These are phyloP conservation scores for Boehmeria nivea DNA, from an alignment of 306 rosid species.

Conservation along the genomic window DNA sequence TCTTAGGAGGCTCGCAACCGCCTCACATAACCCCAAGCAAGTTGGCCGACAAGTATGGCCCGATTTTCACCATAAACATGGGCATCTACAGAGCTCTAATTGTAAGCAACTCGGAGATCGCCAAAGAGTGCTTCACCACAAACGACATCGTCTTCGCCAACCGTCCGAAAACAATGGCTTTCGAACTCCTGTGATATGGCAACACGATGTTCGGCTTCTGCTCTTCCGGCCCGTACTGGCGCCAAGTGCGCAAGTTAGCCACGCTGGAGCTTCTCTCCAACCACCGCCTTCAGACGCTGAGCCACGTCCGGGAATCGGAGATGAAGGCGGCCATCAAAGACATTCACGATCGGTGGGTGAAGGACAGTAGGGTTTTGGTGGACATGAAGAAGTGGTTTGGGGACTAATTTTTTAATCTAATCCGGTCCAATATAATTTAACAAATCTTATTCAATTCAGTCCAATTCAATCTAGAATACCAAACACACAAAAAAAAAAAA, in stretches of 20 bases:
- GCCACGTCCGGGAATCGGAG: conserved; percentile 19
- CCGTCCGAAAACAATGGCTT: conserved; percentile 17
- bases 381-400: conserved; percentile 24
- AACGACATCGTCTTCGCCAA: conserved; percentile 23
- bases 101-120: too few relatives aligned
- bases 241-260: conserved; percentile 30
- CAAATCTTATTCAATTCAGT: too few relatives aligned
- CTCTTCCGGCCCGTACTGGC: conserved; percentile 34
- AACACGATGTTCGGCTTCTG: conserved; percentile 32
- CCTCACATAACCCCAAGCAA: conserved; percentile 20
- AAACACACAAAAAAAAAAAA: too few relatives aligned
- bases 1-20: not conserved
- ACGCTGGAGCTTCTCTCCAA: conserved; percentile 34
- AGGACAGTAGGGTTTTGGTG: conserved; percentile 11
- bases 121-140: too few relatives aligned
- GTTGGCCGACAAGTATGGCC: conserved; percentile 38
- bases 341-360: conserved; percentile 17
- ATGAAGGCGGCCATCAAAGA: conserved; percentile 31
- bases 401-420: too few relatives aligned
- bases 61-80: too few relatives aligned
- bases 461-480: too few relatives aligned
- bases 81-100: too few relatives aligned
- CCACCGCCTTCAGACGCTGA: conserved; percentile 26
- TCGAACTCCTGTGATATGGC: conserved; percentile 27
- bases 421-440: too few relatives aligned